phyloP scores from a whole-genome alignment of 139 green algal species.

The Pleodorina starrii region DNA sequence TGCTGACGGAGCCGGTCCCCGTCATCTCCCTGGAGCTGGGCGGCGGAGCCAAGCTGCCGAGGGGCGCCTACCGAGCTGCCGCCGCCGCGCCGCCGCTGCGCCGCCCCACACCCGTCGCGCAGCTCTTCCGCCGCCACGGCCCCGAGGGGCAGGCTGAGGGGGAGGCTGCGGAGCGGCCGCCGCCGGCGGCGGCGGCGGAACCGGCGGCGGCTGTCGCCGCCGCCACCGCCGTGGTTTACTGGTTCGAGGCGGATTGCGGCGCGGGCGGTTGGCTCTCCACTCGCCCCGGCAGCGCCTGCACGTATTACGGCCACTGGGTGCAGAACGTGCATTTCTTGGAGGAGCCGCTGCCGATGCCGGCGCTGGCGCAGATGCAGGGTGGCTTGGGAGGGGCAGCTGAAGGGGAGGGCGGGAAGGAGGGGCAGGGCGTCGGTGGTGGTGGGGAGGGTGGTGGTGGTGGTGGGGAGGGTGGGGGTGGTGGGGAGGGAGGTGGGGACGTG shows the following conservation, averaged over 20 bases:
- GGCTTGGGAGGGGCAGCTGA: no score
- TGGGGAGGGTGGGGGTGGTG: neutral
- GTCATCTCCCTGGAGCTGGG: neutral
- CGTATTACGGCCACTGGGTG: constrained; percentile 56
- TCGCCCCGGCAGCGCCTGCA: constrained; percentile 36
- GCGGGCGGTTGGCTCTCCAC: constrained; percentile 47
- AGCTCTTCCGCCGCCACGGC: constrained; percentile 9
- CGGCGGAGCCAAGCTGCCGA: neutral
- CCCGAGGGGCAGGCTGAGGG: neutral
- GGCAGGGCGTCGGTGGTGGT: no score
- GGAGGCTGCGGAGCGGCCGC: neutral
- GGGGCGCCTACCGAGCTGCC: neutral
- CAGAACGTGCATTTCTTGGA: constrained; percentile 55
- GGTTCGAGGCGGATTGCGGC: constrained; percentile 63
- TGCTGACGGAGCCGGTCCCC: neutral
- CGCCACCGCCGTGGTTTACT: constrained; percentile 48
- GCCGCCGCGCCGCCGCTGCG: constrained; percentile 3
- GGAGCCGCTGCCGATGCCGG: neutral
- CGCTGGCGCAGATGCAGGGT: neutral
- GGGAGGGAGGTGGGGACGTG: neutral
- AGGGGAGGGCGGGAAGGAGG: no score
- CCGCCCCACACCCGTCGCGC: neutral
- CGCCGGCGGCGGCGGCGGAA: neutral
- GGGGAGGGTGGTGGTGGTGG: neutral
- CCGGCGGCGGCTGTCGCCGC: neutral